A percentile compares a stretch with the other conserved stretches of the same genome.
These are phyloP conservation scores for Emericellopsis cladophorae DNA, from an alignment of 2,329 filamentous ascomycete species.

Conservation along the genomic window DNA sequence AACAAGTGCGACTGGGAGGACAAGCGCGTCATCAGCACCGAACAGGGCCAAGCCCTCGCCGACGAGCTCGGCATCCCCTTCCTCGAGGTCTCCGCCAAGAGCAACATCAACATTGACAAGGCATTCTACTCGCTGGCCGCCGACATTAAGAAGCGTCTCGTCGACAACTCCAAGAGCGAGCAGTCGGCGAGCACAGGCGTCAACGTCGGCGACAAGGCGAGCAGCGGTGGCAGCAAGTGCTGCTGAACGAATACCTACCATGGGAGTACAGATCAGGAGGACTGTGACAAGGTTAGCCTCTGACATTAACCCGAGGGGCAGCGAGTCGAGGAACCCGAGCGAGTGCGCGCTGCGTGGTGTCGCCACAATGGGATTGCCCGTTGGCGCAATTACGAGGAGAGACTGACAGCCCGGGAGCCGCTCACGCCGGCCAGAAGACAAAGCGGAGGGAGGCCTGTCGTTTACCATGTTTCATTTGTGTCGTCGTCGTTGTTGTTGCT, in stretches of 20 bases:
- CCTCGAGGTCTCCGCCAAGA: constrained; percentile 96
- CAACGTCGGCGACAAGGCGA: constrained; percentile 53
- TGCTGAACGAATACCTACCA: constrained; percentile 39
- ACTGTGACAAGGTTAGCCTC: too few relatives aligned
- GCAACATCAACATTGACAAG: constrained; percentile 99
- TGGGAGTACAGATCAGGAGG: too few relatives aligned
- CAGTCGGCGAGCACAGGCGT: constrained; percentile 46
- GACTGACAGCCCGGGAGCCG: too few relatives aligned
- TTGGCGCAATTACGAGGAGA: too few relatives aligned
- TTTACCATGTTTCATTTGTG: not conserved
- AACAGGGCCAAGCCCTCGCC: constrained; percentile 84
- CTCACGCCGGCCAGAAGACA: too few relatives aligned
- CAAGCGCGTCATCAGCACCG: constrained; percentile 87
- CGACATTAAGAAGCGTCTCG: constrained; percentile 97
- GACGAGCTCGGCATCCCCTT: constrained; percentile 96
- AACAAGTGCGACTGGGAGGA: constrained; percentile 99
- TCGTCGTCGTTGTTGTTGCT: not conserved
- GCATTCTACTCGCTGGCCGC: constrained; percentile 91
- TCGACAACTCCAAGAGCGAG: constrained; percentile 78
- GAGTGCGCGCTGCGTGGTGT: too few relatives aligned
- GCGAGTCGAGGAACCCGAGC: too few relatives aligned
- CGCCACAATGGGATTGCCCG: too few relatives aligned
- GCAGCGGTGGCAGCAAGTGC: constrained; percentile 53
- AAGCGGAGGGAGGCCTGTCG: not conserved
- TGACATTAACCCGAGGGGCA: too few relatives aligned